Evolutionary conservation across 2,329 filamentous ascomycete genomes (phyloP).

Genomic region (Cladosporium sp.): DNA sequence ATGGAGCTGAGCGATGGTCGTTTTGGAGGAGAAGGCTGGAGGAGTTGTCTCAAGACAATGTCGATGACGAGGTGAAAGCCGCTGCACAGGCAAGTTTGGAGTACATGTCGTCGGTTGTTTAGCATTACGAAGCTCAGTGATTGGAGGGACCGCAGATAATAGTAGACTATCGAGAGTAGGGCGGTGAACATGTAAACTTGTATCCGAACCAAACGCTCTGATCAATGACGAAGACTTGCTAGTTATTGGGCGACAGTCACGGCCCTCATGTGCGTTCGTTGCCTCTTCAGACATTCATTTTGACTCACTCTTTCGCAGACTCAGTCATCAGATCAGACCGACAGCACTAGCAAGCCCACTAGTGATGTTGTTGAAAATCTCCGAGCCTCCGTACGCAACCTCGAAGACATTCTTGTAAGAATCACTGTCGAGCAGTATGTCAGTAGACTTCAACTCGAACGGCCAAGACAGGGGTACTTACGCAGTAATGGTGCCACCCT

Average conservation of each 20-base stretch:
- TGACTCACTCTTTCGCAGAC: neutral
- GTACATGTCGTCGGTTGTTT: neutral
- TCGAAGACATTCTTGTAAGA: constrained; percentile 26
- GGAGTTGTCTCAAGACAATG: neutral
- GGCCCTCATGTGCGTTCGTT: neutral
- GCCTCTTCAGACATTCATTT: neutral
- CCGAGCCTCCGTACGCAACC: constrained; percentile 21
- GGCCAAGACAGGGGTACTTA: neutral
- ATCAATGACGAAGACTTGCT: neutral
- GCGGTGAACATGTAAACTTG: neutral
- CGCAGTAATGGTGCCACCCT: constrained; percentile 18
- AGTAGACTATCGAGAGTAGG: too few relatives aligned
- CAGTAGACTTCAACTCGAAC: neutral
- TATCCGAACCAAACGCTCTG: neutral
- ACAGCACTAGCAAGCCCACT: constrained; percentile 20
- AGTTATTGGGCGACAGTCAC: neutral
- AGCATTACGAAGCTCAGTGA: too few relatives aligned
- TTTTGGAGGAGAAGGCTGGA: neutral
- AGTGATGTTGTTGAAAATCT: constrained; percentile 27
- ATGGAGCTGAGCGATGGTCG: constrained; percentile 3
- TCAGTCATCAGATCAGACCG: constrained; percentile 15
- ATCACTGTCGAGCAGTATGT: constrained; percentile 12
- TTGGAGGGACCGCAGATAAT: too few relatives aligned
- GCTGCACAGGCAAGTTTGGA: neutral
- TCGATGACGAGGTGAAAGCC: neutral